These are phyloP conservation scores for Hawksworthiomyces lignivorus DNA, from an alignment of 2,329 filamentous ascomycete genomes.

Conservation along the genomic window DNA sequence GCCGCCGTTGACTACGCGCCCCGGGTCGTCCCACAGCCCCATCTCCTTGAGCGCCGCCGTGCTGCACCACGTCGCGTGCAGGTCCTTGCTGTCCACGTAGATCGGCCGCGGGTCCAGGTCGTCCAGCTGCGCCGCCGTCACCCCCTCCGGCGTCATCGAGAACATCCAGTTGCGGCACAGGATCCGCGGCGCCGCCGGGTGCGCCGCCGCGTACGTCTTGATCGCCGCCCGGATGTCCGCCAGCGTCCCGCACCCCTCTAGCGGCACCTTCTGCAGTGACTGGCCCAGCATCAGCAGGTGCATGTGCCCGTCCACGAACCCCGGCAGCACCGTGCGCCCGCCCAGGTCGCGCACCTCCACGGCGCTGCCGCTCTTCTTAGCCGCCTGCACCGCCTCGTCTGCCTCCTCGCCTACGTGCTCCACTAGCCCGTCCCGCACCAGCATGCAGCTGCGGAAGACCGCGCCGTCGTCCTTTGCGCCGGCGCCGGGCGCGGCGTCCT, in stretches of 20 bases:
- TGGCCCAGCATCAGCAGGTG: conserved; percentile 49
- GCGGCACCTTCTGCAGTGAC: conserved; percentile 41
- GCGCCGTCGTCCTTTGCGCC: conserved; percentile 18
- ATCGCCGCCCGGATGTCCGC: conserved; percentile 42
- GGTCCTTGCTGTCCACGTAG: conserved; percentile 48
- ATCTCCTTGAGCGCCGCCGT: conserved; percentile 43
- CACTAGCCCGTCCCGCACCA: conserved; percentile 29
- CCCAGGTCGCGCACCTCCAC: conserved; percentile 25
- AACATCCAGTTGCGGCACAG: conserved; percentile 50
- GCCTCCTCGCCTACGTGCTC: conserved; percentile 26
- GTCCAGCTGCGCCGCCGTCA: conserved; percentile 42
- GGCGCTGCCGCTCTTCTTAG: conserved; percentile 17
- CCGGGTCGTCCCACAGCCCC: conserved; percentile 31
- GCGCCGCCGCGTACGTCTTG: conserved; percentile 32
- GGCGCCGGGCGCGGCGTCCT: too few species aligned
- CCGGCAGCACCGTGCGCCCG: conserved; percentile 39
- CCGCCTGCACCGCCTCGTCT: conserved; percentile 23
- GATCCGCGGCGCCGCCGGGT: conserved; percentile 39
- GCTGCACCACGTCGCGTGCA: conserved; percentile 51
- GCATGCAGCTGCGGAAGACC: conserved; percentile 29
- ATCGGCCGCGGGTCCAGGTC: conserved; percentile 40
- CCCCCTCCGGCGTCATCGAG: conserved; percentile 42
- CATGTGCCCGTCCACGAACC: conserved; percentile 52
- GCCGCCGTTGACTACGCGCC: conserved; percentile 38
- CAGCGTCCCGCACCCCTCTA: conserved; percentile 38